A percentile compares a stretch with the other conserved stretches of the same genome.
These are phyloP conservation scores for Colletotrichum sublineola DNA, from an alignment of 2,329 filamentous ascomycete genomes.

Conservation along the genomic window DNA sequence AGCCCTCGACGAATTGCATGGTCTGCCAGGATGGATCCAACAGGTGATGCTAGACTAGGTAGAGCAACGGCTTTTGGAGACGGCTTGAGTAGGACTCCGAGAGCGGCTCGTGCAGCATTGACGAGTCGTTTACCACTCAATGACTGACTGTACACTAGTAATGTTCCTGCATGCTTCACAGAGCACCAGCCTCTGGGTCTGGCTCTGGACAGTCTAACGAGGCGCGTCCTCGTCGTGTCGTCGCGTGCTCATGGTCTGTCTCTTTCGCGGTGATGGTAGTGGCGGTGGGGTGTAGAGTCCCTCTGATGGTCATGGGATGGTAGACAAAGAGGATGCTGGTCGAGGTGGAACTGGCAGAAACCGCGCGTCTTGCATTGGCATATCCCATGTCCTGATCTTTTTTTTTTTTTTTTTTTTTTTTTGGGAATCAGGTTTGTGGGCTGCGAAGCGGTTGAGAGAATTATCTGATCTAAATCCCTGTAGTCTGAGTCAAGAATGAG, in stretches of 20 bases:
- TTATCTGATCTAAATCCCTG: conserved; percentile 42
- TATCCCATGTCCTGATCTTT: background rate
- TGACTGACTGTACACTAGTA: background rate
- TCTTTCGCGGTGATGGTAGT: no score
- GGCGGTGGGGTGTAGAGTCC: no score
- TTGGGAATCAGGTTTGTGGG: conserved; percentile 29
- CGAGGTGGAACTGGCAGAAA: conserved; percentile 13
- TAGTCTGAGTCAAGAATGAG: conserved; percentile 37
- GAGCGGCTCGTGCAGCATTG: conserved; percentile 10
- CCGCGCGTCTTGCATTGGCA: conserved; percentile 30
- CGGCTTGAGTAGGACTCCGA: background rate
- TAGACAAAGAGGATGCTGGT: conserved; percentile 10
- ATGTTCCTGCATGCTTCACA: background rate
- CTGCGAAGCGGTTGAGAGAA: conserved; percentile 6
- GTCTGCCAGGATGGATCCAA: conserved; percentile 1
- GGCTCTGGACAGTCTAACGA: background rate
- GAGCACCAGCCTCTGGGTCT: background rate
- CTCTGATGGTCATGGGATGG: background rate
- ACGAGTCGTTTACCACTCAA: conserved; percentile 6
- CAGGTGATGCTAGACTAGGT: conserved; percentile 1
- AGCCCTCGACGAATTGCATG: conserved; percentile 22
- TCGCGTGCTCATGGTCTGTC: background rate
- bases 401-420: background rate
- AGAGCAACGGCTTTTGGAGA: background rate
- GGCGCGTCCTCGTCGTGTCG: background rate